phyloP scores from a whole-genome alignment of 768 basidiomycete species.

The Trametes meyenii region DNA sequence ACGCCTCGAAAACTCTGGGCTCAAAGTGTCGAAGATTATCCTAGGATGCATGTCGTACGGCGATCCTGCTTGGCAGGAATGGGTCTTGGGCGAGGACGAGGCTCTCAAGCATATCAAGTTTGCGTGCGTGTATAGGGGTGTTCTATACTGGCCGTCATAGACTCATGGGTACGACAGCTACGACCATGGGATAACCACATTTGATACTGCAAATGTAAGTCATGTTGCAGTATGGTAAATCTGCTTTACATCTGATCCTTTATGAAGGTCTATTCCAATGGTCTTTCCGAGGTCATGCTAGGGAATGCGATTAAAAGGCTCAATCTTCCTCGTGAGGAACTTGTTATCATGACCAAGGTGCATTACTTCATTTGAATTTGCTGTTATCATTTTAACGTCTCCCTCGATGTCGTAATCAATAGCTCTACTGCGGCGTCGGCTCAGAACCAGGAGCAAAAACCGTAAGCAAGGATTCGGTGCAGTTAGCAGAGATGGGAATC shows the following conservation, averaged over 20 bases:
- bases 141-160: too few species aligned
- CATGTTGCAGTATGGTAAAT: neutral
- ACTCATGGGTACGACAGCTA: constrained; percentile 28
- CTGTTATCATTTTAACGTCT: neutral
- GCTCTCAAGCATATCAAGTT: constrained; percentile 41
- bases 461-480: constrained; percentile 7
- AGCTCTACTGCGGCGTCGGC: constrained; percentile 8
- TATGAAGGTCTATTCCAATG: constrained; percentile 23
- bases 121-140: constrained; percentile 32
- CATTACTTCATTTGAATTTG: too few species aligned
- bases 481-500: constrained; percentile 29
- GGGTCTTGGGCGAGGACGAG: constrained; percentile 42
- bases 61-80: constrained; percentile 35
- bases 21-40: constrained; percentile 44
- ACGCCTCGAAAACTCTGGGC: constrained; percentile 46
- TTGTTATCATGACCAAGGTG: constrained; percentile 53
- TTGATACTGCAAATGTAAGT: constrained; percentile 38
- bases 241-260: neutral
- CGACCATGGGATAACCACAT: constrained; percentile 44
- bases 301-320: constrained; percentile 48
- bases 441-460: neutral
- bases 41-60: constrained; percentile 37
- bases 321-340: constrained; percentile 46
- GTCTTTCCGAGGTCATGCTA: constrained; percentile 43
- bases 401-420: neutral